Base-by-base conservation (phyloP, 1,284 basidiomycete genomes). In the Ceratobasidium papillatum region DNA sequence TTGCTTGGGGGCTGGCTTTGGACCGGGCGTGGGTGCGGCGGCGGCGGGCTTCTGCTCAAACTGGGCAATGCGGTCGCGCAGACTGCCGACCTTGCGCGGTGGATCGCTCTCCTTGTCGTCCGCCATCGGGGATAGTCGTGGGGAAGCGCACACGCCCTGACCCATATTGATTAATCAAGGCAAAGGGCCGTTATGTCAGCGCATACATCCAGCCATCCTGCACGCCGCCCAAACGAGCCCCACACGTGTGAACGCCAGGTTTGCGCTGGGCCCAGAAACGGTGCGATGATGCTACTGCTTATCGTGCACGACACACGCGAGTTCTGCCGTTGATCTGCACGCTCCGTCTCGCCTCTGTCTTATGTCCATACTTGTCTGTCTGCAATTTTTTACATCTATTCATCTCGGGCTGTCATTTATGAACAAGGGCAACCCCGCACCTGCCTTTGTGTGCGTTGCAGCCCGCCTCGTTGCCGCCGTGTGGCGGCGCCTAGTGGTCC, bases 31-130 rank as follows among this genome's bases (percentile, higher is more conserved):
- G 30, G 86, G 80, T 30, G 84, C 76, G 9, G 86, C 76, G 4
- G 85, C 78, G 34, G 87, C 82, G 78, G 88, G 82, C 76, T 84
- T 82, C 77, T 85, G 88, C 85, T 94, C 91, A 81, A 94, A 94
- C 14, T 91, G 91, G 19, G 92, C 92, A 81, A 94, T 94, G 79
- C 92, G 88, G 83, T 94, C 92, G 79, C 90, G 89, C 79, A 94
- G 84, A 9, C 93, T 94, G 47, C 91, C 90, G 59, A 77, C 64
- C 68, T 77, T 77, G 51, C 74, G 75, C 36, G 73, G 75, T 19
- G 76, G 65, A 9, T 72, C 65, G 9, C 34, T 32, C n/a, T 47
- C 38, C 32, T 45, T 27, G 41, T 45, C 59, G 14, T 64, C 45
- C 9, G 7, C 45, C 45, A 47, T 47, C n/a, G n/a, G n/a, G n/a